Base-by-base conservation (phyloP, 2,329 filamentous ascomycete genomes). In the Stylonectria norvegica region DNA sequence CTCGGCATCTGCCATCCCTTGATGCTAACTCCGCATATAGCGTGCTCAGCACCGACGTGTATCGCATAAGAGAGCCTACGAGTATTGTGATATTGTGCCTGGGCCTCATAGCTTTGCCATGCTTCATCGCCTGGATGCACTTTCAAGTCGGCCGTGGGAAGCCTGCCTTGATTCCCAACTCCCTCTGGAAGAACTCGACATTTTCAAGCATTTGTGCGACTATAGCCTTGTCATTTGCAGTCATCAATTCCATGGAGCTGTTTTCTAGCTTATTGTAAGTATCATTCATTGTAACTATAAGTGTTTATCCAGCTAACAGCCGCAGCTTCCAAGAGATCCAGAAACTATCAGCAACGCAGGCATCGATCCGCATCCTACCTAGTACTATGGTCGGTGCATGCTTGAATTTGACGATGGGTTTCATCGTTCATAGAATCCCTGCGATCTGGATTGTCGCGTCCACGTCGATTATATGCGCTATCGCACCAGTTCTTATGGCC, bases 111-210 rank as follows among this genome's bases (percentile, higher is more conserved):
- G 48, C 70, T 2, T 56, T 79, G 3, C 70, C 71, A 0, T 51
- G 60, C 0, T 83, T 83, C 52, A 60, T 74, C 30, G 53, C 63
- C 8, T 83, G 79, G 79, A 69, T 79, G 34, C 65, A 67, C 9
- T 62, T 64, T 4, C 75, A 73, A 34, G 71, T 73, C 34, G 62
- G 59, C 9, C 52, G 57, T 0, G 63, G 65, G 8, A 65, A 64
- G 3, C 72, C 77, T 10, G 77, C 78, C 1, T 56, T 84, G 6
- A 81, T 84, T 16, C 80, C 80, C 0, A 83, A 83, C 54, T 72
- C 70, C 0, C 60, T 84, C 0, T 84, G 80, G 80, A 68, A 62
- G n/a, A 81, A 78, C 31, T 56, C 59, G 0, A 59, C 72, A 3
- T 84, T 83, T 50, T 71, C 75, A 0, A 68, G 63, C 18, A 71